Evolutionary conservation across 2,329 filamentous ascomycete species (phyloP).

Genomic region (Massarina eburnea): DNA sequence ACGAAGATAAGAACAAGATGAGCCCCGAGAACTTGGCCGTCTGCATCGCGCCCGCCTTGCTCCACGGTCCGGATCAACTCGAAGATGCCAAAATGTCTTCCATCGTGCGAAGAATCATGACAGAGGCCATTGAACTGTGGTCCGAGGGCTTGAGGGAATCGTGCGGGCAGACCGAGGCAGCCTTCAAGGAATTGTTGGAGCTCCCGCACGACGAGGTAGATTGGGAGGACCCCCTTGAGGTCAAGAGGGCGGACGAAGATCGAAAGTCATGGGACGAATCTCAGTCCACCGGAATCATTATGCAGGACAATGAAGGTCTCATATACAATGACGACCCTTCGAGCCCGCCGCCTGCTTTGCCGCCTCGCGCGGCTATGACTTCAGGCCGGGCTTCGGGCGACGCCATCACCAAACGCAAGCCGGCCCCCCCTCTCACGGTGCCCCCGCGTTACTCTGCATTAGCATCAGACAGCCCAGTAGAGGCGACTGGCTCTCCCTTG

Average conservation of each 20-base stretch:
- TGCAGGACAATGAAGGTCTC: slow-evolving; percentile 45
- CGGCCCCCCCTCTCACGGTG: slow-evolving; percentile 44
- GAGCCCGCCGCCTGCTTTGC: slow-evolving; percentile 39
- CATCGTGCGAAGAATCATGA: slow-evolving; percentile 53
- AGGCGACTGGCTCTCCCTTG: slow-evolving; percentile 42
- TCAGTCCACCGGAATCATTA: slow-evolving; percentile 45
- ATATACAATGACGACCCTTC: slow-evolving; percentile 16
- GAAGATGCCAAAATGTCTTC: slow-evolving; percentile 58
- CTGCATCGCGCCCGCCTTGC: slow-evolving; percentile 55
- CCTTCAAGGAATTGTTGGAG: slow-evolving; percentile 45
- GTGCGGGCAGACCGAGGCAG: slow-evolving; percentile 41
- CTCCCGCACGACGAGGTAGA: slow-evolving; percentile 45
- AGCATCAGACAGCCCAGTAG: slow-evolving; percentile 40
- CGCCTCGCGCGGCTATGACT: slow-evolving; percentile 35
- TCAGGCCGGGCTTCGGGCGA: slow-evolving; percentile 32
- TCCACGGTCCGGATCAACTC: slow-evolving; percentile 56
- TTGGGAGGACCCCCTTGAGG: slow-evolving; percentile 53
- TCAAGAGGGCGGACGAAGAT: slow-evolving; percentile 23
- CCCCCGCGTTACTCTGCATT: slow-evolving; percentile 50
- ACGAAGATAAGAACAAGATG: slow-evolving; percentile 57
- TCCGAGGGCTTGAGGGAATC: slow-evolving; percentile 45
- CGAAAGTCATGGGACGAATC: slow-evolving; percentile 35
- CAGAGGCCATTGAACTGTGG: slow-evolving; percentile 52
- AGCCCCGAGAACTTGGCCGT: slow-evolving; percentile 56
- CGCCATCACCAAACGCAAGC: slow-evolving; percentile 41